Conservation (phyloP, 2,329 filamentous ascomycete genomes). For the Tothia fuscella region DNA sequence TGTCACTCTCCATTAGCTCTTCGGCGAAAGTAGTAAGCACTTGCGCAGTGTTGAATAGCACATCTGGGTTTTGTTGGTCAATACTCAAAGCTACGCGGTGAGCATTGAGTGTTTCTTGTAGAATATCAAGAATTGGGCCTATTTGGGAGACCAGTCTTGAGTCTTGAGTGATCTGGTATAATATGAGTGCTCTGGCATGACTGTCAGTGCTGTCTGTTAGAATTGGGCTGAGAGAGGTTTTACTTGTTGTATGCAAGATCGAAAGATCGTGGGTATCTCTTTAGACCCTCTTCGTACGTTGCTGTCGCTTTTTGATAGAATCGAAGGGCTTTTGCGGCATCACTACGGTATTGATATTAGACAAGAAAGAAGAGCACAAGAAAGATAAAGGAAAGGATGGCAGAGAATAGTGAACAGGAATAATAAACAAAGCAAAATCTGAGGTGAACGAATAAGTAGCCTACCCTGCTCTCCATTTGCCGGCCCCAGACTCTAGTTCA, state of each 20-base stretch:
- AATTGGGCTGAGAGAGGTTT: too few species aligned
- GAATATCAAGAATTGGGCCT: conserved; percentile 40
- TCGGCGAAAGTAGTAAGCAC: conserved; percentile 57
- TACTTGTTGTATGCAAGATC: conserved; percentile 70
- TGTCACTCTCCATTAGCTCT: conserved; percentile 40
- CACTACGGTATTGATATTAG: conserved; percentile 35
- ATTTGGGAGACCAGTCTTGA: conserved; percentile 48
- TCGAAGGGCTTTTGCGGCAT: conserved; percentile 51
- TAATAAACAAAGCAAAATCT: not conserved
- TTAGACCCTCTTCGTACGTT: conserved; percentile 51
- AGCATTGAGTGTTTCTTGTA: conserved; percentile 50
- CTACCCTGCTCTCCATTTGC: conserved; percentile 55
- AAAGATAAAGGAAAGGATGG: too few species aligned
- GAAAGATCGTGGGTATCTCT: conserved; percentile 48
- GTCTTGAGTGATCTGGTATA: conserved; percentile 59
- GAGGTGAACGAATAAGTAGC: not conserved
- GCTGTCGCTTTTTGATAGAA: conserved; percentile 54
- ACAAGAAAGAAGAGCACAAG: not conserved
- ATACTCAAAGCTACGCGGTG: conserved; percentile 50
- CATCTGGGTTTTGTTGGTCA: conserved; percentile 52
- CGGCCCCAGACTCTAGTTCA: conserved; percentile 57
- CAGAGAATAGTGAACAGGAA: not conserved
- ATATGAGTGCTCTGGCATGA: conserved; percentile 54
- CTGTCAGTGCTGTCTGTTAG: conserved; percentile 32
- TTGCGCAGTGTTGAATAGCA: conserved; percentile 61